Evolutionary conservation across 345 rosid species (phyloP).

Genomic region (Eutrema yunnanense): DNA sequence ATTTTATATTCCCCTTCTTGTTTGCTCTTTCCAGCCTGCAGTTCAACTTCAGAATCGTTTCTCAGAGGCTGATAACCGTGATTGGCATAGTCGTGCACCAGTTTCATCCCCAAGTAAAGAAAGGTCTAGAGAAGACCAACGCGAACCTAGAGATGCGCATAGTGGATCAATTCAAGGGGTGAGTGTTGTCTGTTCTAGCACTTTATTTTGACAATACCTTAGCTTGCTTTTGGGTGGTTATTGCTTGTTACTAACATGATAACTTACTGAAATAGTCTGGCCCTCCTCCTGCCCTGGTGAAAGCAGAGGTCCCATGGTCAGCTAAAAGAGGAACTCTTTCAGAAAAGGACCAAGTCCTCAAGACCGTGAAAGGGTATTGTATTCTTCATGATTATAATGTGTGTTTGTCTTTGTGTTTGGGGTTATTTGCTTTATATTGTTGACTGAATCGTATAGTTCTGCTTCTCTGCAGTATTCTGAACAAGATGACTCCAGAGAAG

Average conservation of each 20-base stretch:
- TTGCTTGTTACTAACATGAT: neutral
- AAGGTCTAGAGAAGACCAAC: constrained; percentile 54
- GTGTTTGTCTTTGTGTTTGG: neutral
- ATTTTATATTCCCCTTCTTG: neutral
- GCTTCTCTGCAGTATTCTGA: constrained; percentile 55
- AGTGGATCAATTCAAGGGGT: constrained; percentile 54
- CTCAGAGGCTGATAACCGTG: constrained; percentile 81
- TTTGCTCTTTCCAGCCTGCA: constrained; percentile 35
- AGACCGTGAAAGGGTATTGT: constrained; percentile 83
- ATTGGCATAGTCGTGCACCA: constrained; percentile 81
- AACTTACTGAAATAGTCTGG: constrained; percentile 50
- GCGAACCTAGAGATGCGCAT: constrained; percentile 43
- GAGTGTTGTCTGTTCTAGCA: neutral
- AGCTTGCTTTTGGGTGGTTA: neutral
- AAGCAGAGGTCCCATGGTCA: constrained; percentile 97
- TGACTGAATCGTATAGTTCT: neutral
- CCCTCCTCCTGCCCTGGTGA: constrained; percentile 55
- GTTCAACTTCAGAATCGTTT: constrained; percentile 56
- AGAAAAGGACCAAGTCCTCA: constrained; percentile 78
- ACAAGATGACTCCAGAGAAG: constrained; percentile 90
- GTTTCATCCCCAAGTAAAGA: constrained; percentile 59
- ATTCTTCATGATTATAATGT: neutral
- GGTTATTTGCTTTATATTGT: neutral
- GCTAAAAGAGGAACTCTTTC: constrained; percentile 68
- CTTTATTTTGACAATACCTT: neutral